Base-by-base conservation (phyloP, 768 basidiomycete species). In the Tricholoma hemisulphureum region DNA sequence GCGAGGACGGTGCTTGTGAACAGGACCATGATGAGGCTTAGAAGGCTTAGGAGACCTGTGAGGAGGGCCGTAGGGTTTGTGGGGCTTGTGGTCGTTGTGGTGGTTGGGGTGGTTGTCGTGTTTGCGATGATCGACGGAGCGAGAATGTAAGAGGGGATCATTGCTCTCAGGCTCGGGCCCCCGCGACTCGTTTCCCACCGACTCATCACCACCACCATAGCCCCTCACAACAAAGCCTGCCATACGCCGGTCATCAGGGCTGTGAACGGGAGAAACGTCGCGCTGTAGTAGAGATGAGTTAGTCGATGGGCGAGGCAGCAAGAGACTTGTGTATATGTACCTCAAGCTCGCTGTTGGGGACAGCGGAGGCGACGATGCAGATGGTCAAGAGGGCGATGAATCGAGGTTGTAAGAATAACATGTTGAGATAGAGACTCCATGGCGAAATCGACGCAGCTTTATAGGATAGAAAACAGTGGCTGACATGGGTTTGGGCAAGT, bases 371-470 rank as follows among this genome's bases (percentile, higher is more conserved):
- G 23, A 50, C 32, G 20, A 49, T 14, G 20, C 39, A 61, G 13
- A 61, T 26, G 21, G 56, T 48, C 46, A 61, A 28, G 24, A 61
- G 48, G 37, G 49, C 23, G 6, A 57, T n/a, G 43, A 57, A 49
- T 23, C 56, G 56, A 45, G 56, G 20, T 11, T 55, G 56, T 13
- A 53, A 24, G 21, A 37, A 32, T 21, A 53, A 10, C 55, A 60
- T 60, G 8, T 10, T 39, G 46, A 21, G 24, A 13, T 37, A 18
- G 31, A 55, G 29, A 2, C 9, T 55, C 28, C 39, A 45, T 28
- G 26, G 46, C 26, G 16, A 28, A 49, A 29, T 49, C n/a, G 46
- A n/a, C 46, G 16, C n/a, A 18, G 8, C 18, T 45, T 55, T 45
- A 46, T 46, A 46, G n/a, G 10, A 4, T 45, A 11, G 18, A 45